Evolutionary conservation across 805 yeast species (phyloP), one percentile per base, ranked within the genome.

Genomic region (Debaryomyces hansenii): DNA sequence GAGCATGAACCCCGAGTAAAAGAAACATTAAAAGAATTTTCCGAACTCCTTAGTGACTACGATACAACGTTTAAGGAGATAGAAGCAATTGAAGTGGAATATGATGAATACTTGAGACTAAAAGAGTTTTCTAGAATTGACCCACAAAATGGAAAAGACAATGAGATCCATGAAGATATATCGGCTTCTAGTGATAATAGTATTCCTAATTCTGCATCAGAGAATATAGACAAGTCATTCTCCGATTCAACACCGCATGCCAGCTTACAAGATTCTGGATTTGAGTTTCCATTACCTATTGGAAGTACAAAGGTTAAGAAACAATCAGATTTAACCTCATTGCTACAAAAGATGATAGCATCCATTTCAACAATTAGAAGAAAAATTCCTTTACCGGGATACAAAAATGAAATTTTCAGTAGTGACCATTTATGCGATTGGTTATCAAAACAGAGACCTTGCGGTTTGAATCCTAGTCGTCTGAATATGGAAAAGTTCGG

Each of bases 351-450:
- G 7, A 50, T 67, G 42, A 61, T 64, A 5, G 20, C 36, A 5
- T 39, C 54, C 2, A 59, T 72, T 5, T 59, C 63, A 4, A 55
- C 63, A 0, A 50, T 53, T 3, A 64, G 58, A 45, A 56, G 75
- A 24, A 67, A 60, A 41, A 63, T 73, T 16, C 69, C 71, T 0
- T 49, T 73, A 15, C 75, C 77, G 1, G 76, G 77, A 1, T 68
- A 66, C 46, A 63, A 60, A 39, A 64, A 63, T 42, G 73, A 71
- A 34, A 64, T 67, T 6, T 72, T 73, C 54, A 62, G 66, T 40
- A 69, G 76, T 47, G 73, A 71, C 29, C 65, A 64, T 21, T 47
- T 73, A 10, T 67, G 73, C 50, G 63, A 62, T 8, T 59, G 51
- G 40, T 33, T 69, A 20, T 46, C 33, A 9, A 55, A 53, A 34